Conservation (phyloP, 495 filamentous ascomycete genomes). For the Penicillium herquei region DNA sequence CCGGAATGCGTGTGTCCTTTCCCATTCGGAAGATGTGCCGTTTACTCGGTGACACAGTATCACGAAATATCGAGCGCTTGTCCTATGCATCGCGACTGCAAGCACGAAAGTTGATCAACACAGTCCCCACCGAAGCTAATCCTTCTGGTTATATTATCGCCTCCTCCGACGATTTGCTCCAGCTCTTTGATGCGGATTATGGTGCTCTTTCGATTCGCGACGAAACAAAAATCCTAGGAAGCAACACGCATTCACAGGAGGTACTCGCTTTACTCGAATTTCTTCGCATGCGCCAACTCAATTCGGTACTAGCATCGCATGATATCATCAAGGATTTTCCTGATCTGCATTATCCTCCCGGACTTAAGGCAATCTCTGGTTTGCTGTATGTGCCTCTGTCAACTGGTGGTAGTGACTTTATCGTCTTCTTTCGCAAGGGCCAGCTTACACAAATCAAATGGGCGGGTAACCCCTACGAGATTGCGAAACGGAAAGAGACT, state of each 20-base stretch:
- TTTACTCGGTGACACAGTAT: constrained; percentile 83
- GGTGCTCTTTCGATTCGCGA: constrained; percentile 81
- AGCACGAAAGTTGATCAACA: constrained; percentile 39
- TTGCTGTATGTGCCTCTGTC: constrained; percentile 83
- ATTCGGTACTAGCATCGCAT: constrained; percentile 75
- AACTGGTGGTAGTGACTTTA: constrained; percentile 76
- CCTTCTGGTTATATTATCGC: constrained; percentile 92
- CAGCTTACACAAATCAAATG: constrained; percentile 80
- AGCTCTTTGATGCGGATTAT: constrained; percentile 85
- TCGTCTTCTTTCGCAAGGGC: constrained; percentile 84
- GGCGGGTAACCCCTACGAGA: constrained; percentile 94
- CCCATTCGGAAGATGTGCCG: constrained; percentile 93
- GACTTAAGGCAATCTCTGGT: constrained; percentile 77
- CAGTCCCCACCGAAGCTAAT: constrained; percentile 72
- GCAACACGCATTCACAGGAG: constrained; percentile 75
- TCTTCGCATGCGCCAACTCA: constrained; percentile 70
- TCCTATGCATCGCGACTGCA: constrained; percentile 84
- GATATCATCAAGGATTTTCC: constrained; percentile 79
- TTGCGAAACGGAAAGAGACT: constrained; percentile 39
- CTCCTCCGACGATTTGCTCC: constrained; percentile 82
- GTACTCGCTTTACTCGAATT: constrained; percentile 85
- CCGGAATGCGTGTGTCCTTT: constrained; percentile 86
- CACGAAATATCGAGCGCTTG: constrained; percentile 83
- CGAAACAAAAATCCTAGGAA: constrained; percentile 84
- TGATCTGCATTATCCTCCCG: constrained; percentile 76